A percentile compares a stretch with the other conserved stretches of the same genome.
These are phyloP conservation scores for Plasmodium vinckei DNA, from an alignment of 169 alveolate species.

Conservation along the genomic window DNA sequence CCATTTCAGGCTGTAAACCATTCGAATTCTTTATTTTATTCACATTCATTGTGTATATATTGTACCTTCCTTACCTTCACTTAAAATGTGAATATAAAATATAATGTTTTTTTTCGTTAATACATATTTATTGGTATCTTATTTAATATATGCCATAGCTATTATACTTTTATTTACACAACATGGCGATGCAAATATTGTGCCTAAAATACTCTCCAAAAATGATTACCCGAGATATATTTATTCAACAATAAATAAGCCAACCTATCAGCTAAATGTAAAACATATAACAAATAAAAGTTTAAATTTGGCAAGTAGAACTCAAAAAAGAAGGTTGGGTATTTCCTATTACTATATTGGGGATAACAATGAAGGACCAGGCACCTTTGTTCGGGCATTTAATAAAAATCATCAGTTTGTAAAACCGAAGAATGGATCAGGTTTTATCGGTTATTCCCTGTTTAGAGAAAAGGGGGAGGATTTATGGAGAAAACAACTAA, in stretches of 20 bases:
- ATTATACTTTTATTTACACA: slow-evolving; percentile 2
- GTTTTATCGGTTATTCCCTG: neutral
- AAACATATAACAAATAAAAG: neutral
- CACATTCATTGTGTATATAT: too few relatives aligned
- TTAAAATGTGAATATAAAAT: slow-evolving; percentile 5
- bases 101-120: slow-evolving; percentile 29
- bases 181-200: slow-evolving; percentile 12
- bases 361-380: too few relatives aligned
- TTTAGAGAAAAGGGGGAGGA: neutral
- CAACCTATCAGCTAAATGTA: neutral
- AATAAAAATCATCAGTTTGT: slow-evolving; percentile 42
- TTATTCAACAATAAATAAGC: neutral
- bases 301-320: too few relatives aligned
- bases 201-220: neutral
- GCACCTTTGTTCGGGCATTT: neutral
- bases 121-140: neutral
- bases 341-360: too few relatives aligned
- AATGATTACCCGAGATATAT: neutral
- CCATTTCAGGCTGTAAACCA: too few relatives aligned
- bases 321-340: too few relatives aligned
- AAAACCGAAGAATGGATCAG: slow-evolving; percentile 17
- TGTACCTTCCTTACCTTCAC: neutral
- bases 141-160: slow-evolving; percentile 3
- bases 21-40: too few relatives aligned
- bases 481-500: neutral